phyloP scores from a whole-genome alignment of 2,329 filamentous ascomycete genomes.

The Talaromyces sp. region DNA sequence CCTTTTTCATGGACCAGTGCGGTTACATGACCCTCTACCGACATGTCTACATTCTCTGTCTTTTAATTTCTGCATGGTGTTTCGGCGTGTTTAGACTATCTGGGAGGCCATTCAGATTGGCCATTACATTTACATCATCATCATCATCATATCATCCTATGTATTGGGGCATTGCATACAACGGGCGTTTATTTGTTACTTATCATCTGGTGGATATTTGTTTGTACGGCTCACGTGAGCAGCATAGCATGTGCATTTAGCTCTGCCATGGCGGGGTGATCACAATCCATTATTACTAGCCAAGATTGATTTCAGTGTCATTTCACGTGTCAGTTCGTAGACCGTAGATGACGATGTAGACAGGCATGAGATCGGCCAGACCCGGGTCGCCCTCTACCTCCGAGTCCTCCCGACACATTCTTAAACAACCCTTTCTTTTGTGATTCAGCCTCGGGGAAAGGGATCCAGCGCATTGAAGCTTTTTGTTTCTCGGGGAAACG shows the following conservation, averaged over 20 bases:
- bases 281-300: background rate
- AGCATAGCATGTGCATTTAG: background rate
- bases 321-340: background rate
- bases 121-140: background rate
- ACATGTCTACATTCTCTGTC: background rate
- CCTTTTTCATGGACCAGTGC: background rate
- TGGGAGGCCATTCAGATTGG: background rate
- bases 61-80: background rate
- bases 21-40: background rate
- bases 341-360: no score
- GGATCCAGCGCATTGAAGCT: background rate
- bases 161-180: background rate
- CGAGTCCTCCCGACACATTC: background rate
- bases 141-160: background rate
- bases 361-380: background rate
- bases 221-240: background rate
- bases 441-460: background rate
- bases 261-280: background rate
- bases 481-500: background rate
- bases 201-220: background rate
- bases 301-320: background rate
- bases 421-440: no score
- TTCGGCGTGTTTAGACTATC: background rate
- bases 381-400: background rate
- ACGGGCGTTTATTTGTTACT: background rate